These are phyloP conservation scores for Stachybotrys echinatus DNA, from an alignment of 2,329 filamentous ascomycete genomes.

Conservation along the genomic window DNA sequence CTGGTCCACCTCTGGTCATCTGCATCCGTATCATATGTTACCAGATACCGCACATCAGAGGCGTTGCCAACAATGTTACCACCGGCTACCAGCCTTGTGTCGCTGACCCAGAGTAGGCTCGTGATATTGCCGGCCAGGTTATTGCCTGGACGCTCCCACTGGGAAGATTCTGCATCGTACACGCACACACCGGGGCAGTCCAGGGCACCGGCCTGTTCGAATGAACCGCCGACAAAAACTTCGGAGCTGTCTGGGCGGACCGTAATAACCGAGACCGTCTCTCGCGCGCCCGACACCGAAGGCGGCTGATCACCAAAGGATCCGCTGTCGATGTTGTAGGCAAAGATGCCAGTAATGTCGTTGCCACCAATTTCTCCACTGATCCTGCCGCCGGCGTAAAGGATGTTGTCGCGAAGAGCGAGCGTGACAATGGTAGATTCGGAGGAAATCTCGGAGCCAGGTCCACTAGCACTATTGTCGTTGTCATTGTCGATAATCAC, in stretches of 20 bases:
- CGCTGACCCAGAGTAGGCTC: constrained; percentile 69
- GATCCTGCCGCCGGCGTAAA: constrained; percentile 80
- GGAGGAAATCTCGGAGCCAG: constrained; percentile 59
- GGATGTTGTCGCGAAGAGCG: constrained; percentile 57
- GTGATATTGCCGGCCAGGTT: constrained; percentile 67
- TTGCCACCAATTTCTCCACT: constrained; percentile 62
- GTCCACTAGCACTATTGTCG: constrained; percentile 60
- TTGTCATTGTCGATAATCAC: constrained; percentile 76
- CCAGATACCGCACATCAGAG: constrained; percentile 58
- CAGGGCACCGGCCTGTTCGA: constrained; percentile 76
- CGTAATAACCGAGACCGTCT: constrained; percentile 71
- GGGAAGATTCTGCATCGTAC: constrained; percentile 62
- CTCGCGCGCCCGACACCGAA: constrained; percentile 62
- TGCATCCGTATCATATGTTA: constrained; percentile 64
- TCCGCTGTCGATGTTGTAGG: constrained; percentile 67
- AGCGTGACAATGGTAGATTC: constrained; percentile 74
- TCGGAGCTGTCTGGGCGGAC: constrained; percentile 65
- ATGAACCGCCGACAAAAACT: constrained; percentile 82
- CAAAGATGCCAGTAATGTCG: constrained; percentile 66
- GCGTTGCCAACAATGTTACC: constrained; percentile 68
- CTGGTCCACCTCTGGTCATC: constrained; percentile 60
- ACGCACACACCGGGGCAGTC: constrained; percentile 78
- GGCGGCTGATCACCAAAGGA: constrained; percentile 69
- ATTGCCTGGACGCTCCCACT: constrained; percentile 77
- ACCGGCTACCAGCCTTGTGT: constrained; percentile 67